Evolutionary conservation across 2,329 filamentous ascomycete genomes (phyloP).

Genomic region (Emergomyces pasteurianus): DNA sequence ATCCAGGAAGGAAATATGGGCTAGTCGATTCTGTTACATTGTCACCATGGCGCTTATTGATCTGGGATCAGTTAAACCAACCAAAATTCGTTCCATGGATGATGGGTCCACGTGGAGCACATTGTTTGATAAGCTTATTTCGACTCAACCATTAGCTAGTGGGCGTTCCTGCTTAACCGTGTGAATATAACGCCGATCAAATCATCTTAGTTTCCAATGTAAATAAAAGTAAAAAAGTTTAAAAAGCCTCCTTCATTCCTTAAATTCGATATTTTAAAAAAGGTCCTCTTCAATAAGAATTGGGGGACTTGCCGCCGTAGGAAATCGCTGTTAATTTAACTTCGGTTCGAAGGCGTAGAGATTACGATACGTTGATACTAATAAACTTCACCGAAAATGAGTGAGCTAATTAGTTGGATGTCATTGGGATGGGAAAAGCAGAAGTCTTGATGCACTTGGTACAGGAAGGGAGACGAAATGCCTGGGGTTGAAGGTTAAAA

Average conservation of each 20-base stretch:
- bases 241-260: not conserved
- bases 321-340: not conserved
- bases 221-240: not conserved
- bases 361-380: not conserved
- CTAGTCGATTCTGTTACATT: not conserved
- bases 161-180: too few relatives aligned
- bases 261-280: not conserved
- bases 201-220: not conserved
- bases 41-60: not conserved
- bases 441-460: not conserved
- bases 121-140: too few relatives aligned
- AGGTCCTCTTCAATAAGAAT: not conserved
- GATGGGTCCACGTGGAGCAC: too few relatives aligned
- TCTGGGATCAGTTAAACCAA: not conserved
- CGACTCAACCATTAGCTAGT: too few relatives aligned
- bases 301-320: not conserved
- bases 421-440: not conserved
- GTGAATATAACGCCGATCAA: not conserved
- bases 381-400: not conserved
- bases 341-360: not conserved
- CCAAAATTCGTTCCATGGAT: not conserved
- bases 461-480: not conserved
- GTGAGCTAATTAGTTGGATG: not conserved
- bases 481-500: not conserved
- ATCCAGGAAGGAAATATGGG: not conserved